Evolutionary conservation across 345 rosid genomes (phyloP).

Genomic region (Lumnitzera littorea): DNA sequence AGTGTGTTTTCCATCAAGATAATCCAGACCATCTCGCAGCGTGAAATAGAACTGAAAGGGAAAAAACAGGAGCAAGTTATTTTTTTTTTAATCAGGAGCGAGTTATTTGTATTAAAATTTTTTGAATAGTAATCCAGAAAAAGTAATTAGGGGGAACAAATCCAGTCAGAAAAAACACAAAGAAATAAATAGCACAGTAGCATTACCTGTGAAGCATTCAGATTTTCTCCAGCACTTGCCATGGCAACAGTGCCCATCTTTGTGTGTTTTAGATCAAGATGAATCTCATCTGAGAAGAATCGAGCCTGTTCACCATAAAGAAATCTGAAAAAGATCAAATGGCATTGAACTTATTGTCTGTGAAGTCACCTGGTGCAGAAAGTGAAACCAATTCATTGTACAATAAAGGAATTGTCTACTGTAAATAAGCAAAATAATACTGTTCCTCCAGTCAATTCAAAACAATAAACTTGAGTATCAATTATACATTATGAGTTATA

Average conservation of each 20-base stretch:
- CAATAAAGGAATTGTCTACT: too few species aligned
- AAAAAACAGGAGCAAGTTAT: slow-evolving; percentile 10
- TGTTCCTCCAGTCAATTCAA: too few species aligned
- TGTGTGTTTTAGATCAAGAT: slow-evolving; percentile 75
- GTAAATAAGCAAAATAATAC: too few species aligned
- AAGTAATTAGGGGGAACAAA: background rate
- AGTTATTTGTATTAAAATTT: background rate
- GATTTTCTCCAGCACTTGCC: slow-evolving; percentile 96
- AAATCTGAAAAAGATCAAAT: slow-evolving; percentile 38
- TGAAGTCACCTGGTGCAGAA: background rate
- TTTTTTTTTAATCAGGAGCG: slow-evolving; percentile 5
- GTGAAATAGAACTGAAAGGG: slow-evolving; percentile 75
- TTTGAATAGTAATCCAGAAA: background rate
- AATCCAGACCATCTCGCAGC: slow-evolving; percentile 80
- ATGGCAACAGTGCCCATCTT: slow-evolving; percentile 85
- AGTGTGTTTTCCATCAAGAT: slow-evolving; percentile 95
- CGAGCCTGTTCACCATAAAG: slow-evolving; percentile 90
- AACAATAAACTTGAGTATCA: too few species aligned
- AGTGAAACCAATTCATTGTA: too few species aligned
- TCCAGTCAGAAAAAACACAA: background rate
- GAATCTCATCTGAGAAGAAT: slow-evolving; percentile 79
- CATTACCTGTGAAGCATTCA: slow-evolving; percentile 91
- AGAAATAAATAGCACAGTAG: background rate
- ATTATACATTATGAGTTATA: too few species aligned
- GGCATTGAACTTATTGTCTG: background rate